Conservation (phyloP, 805 yeast genomes). For the Ogataea zsoltii region DNA sequence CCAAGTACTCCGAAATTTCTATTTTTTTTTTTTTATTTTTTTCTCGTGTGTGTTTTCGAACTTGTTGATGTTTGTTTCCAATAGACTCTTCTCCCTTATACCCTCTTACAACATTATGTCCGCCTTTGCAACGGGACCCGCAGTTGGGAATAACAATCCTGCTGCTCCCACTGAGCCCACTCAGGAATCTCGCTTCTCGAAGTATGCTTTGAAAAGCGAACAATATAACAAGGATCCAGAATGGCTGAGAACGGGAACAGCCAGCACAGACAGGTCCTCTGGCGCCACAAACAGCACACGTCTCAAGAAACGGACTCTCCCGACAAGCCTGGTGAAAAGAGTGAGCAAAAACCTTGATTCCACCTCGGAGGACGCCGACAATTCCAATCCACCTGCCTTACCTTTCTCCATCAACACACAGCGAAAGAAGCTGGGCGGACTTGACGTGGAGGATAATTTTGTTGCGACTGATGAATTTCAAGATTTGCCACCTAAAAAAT, state of each 20-base stretch:
- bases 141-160: not conserved
- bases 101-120: too few relatives aligned
- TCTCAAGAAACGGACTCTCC: constrained; percentile 48
- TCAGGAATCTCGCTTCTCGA: constrained; percentile 21
- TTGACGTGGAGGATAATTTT: constrained; percentile 16
- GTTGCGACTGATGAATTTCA: constrained; percentile 33
- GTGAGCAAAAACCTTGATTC: constrained; percentile 41
- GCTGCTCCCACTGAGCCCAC: not conserved
- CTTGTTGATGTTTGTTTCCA: not conserved
- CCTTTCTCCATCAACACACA: constrained; percentile 28
- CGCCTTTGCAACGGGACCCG: too few relatives aligned
- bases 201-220: constrained; percentile 18
- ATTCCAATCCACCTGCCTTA: constrained; percentile 19
- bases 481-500: constrained; percentile 51
- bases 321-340: constrained; percentile 48
- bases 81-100: too few relatives aligned
- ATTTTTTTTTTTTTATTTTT: not conserved
- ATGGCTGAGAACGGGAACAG: constrained; percentile 12
- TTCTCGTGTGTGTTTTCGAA: not conserved
- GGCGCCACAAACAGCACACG: constrained; percentile 32
- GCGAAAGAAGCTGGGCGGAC: constrained; percentile 17
- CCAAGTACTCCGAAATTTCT: not conserved
- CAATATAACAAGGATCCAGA: constrained; percentile 19
- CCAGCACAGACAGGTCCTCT: constrained; percentile 1
- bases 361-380: constrained; percentile 46